Percentiles rank a stretch among this genome's conserved stretches.
phyloP scores from a whole-genome alignment of 202 grass and related monocot species.

The Setaria italica region DNA sequence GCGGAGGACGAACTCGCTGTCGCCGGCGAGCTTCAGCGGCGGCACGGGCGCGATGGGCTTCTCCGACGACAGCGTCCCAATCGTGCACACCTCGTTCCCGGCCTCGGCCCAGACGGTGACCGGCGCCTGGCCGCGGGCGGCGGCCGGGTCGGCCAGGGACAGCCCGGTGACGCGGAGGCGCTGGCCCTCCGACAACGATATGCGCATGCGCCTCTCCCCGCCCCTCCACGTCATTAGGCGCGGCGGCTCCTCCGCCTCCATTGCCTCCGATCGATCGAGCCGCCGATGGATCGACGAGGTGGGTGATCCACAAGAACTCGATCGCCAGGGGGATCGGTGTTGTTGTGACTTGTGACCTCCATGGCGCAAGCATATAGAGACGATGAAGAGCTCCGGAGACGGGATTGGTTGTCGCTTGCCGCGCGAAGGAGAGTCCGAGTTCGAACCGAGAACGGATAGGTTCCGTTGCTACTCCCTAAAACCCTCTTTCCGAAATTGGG shows the following conservation, averaged over 20 bases:
- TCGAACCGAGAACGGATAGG: too few relatives aligned
- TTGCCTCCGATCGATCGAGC: neutral
- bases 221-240: too few relatives aligned
- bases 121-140: neutral
- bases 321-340: too few relatives aligned
- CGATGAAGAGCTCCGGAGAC: too few relatives aligned
- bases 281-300: neutral
- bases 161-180: neutral
- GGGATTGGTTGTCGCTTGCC: too few relatives aligned
- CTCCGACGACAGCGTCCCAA: slow-evolving; percentile 8
- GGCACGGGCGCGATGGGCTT: neutral
- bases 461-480: too few relatives aligned
- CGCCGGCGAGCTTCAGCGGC: neutral
- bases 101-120: neutral
- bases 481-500: too few relatives aligned
- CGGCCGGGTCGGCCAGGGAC: neutral
- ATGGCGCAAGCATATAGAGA: too few relatives aligned
- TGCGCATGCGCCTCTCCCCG: too few relatives aligned
- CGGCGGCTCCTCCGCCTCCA: neutral
- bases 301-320: too few relatives aligned
- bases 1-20: neutral
- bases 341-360: too few relatives aligned
- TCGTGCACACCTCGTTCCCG: neutral
- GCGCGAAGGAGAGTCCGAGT: too few relatives aligned
- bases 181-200: neutral